Evolutionary conservation across 2,329 filamentous ascomycete species (phyloP), one percentile per base, ranked within the genome.

Genomic region (Colletotrichum agaves): DNA sequence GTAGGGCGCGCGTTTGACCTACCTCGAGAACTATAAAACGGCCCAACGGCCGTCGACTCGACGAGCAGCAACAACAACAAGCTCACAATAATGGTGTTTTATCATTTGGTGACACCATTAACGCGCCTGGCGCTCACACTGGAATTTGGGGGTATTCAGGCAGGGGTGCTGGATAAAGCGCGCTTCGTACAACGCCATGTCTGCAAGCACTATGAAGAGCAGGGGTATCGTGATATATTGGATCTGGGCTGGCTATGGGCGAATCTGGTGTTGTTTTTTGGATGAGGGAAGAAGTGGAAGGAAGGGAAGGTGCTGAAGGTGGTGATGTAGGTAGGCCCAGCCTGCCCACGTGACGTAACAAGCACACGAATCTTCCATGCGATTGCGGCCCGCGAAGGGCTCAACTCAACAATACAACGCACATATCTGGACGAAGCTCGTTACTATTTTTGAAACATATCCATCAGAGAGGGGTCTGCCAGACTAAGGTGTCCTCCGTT

Each of bases 391-490:
- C 15, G 27, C 17, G 31, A 58, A 8, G n/a, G 39, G 55, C 41
- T 44, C 5, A 19, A 19, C 53, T 37, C 35, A 57, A 19, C 53
- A 44, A 44, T 33, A 53, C 31, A 43, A 4, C n/a, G 43, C 19
- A 49, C 56, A 21, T 19, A 19, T 19, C 41, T 56, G 31, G n/a
- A 23, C n/a, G 23, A 53, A 62, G 39, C 35, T 23, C 33, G 58
- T 41, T 35, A n/a, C 15, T 27, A 12, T 61, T 41, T 52, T 33
- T 52, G 43, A 55, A 52, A 53, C 56, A 41, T 31, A 47, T 49
- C 63, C 41, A 68, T n/a, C 60, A 68, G 65, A 65, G 63, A 68
- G 10, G 63, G 53, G 23, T 68, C 65, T n/a, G 61, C 65, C n/a
- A 68, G 65, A 44, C 61, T 62, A 11, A 68, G 65, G 33, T 68